These are phyloP conservation scores for Peribolospora baueri DNA, from an alignment of 768 basidiomycete species.

Conservation along the genomic window DNA sequence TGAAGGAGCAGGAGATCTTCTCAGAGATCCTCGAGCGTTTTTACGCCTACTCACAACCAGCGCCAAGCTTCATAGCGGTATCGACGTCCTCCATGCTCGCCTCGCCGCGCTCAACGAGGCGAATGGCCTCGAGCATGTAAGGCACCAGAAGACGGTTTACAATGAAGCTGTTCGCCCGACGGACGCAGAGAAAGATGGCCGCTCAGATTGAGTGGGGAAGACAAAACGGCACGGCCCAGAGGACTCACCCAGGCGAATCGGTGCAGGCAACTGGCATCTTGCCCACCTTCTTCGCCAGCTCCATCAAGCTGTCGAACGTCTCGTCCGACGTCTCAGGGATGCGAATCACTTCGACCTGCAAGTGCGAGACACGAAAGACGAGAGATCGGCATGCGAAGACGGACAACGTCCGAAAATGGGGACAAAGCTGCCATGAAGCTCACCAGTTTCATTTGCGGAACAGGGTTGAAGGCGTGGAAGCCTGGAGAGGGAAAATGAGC, in stretches of 20 bases:
- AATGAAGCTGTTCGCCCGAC: slow-evolving; percentile 18
- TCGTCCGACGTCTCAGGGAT: slow-evolving; percentile 19
- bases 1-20: background rate
- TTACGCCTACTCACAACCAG: slow-evolving; percentile 18
- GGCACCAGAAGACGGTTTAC: slow-evolving; percentile 24
- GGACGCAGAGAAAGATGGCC: background rate
- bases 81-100: slow-evolving; percentile 23
- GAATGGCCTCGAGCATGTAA: slow-evolving; percentile 24
- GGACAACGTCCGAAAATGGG: background rate
- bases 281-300: slow-evolving; percentile 20
- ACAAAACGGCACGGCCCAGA: background rate
- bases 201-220: background rate
- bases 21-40: slow-evolving; percentile 4
- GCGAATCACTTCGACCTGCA: slow-evolving; percentile 22
- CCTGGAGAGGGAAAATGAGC: background rate
- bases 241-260: slow-evolving; percentile 22
- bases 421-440: background rate
- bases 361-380: slow-evolving; percentile 1
- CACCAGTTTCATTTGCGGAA: slow-evolving; percentile 20
- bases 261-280: slow-evolving; percentile 23
- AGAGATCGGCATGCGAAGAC: too few relatives aligned
- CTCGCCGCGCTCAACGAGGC: slow-evolving; percentile 25
- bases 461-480: slow-evolving; percentile 25
- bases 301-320: slow-evolving; percentile 19
- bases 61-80: slow-evolving; percentile 26